Base-by-base conservation (phyloP, 2,329 filamentous ascomycete species). In the Aspergillus fructus region DNA sequence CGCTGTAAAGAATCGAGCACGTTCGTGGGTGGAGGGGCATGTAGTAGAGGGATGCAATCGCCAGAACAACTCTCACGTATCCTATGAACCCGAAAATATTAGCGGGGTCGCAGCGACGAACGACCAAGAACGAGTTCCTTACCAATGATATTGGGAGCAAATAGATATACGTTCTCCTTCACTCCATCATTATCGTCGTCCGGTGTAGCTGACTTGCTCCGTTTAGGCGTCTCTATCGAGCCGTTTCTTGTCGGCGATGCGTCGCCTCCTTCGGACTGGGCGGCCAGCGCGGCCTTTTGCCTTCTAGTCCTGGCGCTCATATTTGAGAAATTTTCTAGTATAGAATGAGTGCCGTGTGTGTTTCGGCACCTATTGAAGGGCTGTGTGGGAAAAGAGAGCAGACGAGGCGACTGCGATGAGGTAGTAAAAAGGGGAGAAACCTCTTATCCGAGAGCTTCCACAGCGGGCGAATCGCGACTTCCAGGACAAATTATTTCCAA, bases 11-110 rank as follows among this genome's bases (percentile, higher is more conserved):
- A 52, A 93, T 76, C 58, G 90, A 93, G 79, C 93, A 97, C 39
- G 93, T 96, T 68, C 93, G 89, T n/a, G 93, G 93, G 75, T 99
- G 94, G 53, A 97, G 85, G 51, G 94, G 93, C 94, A 99, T 99
- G 81, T 97, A 99, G 81, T 97, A 96, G 64, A 99, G 87, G 27
- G 94, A 97, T 48, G 90, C 91, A 68, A 97, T 80, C 67, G 93
- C 92, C 64, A 93, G 84, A 62, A 93, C 78, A 70, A 94, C 89
- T 68, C 90, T 87, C 57, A 79, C 82, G 76, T 93, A 93, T 65
- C 90, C 90, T 92, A 63, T 51, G 40, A 21, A 13, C 55, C 53
- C 21, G 61, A 5, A 19, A n/a, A 47, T 21, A 40, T 59, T 46
- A 59, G 49, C 17, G 8, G 47, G 12, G 23, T n/a, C 15, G 15